A percentile compares a stretch with the other conserved stretches of the same genome.
These are phyloP conservation scores for Isochrysis galbana DNA, from an alignment of 78 protist genomes.

Conservation along the genomic window DNA sequence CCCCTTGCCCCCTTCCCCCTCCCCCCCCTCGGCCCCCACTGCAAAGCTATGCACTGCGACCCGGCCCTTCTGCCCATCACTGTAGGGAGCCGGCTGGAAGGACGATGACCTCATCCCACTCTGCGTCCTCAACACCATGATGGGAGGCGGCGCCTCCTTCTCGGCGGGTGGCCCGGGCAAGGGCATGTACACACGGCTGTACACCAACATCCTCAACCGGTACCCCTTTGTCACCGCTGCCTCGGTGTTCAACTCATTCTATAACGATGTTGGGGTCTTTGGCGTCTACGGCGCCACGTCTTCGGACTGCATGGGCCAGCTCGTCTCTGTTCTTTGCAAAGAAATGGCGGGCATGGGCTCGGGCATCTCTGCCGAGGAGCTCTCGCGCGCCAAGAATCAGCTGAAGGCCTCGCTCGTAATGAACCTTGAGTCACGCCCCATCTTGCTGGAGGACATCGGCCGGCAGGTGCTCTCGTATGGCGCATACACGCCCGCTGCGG, in stretches of 20 bases:
- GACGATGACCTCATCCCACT: slow-evolving; percentile 30
- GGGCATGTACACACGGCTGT: slow-evolving; percentile 53
- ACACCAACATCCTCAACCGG: slow-evolving; percentile 27
- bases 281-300: slow-evolving; percentile 14
- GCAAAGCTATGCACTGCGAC: background rate
- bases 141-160: slow-evolving; percentile 65
- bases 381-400: slow-evolving; percentile 53
- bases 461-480: slow-evolving; percentile 7
- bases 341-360: background rate
- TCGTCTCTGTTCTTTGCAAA: background rate
- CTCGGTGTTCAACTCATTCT: background rate
- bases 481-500: background rate
- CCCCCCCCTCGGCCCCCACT: too few relatives aligned
- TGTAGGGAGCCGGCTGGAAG: slow-evolving; percentile 8
- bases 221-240: background rate
- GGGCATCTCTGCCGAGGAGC: slow-evolving; percentile 7
- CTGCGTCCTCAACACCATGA: slow-evolving; percentile 35
- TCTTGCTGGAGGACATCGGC: slow-evolving; percentile 41
- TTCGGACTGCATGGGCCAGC: background rate
- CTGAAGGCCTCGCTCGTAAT: slow-evolving; percentile 37
- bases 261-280: slow-evolving; percentile 49
- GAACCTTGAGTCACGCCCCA: slow-evolving; percentile 41
- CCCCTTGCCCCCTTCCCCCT: background rate
- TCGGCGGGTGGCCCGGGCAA: slow-evolving; percentile 72
- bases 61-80: background rate